Conservation (phyloP, 768 basidiomycete genomes). For the Chalciporus sphaerocephalus region DNA sequence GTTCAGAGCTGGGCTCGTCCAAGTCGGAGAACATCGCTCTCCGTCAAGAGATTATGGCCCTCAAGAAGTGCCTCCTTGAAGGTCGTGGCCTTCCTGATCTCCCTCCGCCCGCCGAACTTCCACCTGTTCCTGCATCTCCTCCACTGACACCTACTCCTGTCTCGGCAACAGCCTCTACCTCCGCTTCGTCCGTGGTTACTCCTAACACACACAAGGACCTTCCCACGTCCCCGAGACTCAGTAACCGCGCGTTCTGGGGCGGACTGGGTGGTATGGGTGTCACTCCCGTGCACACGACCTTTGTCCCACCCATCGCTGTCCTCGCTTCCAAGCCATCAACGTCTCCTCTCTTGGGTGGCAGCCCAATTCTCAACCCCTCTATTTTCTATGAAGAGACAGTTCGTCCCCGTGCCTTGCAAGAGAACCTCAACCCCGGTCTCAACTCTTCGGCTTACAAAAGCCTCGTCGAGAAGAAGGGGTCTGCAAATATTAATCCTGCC, state of each 20-base stretch:
- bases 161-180: constrained; percentile 10
- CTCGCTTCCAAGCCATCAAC: constrained; percentile 24
- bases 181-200: constrained; percentile 40
- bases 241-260: constrained; percentile 70
- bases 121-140: constrained; percentile 38
- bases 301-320: constrained; percentile 64
- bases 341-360: constrained; percentile 19
- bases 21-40: constrained; percentile 81
- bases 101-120: constrained; percentile 44
- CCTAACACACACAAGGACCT: constrained; percentile 79
- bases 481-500: constrained; percentile 27
- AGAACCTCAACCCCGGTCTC: constrained; percentile 27
- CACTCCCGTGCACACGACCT: constrained; percentile 80
- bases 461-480: constrained; percentile 30
- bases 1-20: constrained; percentile 73
- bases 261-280: constrained; percentile 65
- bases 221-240: constrained; percentile 55
- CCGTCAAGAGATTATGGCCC: constrained; percentile 66
- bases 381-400: constrained; percentile 30
- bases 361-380: constrained; percentile 28
- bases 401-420: constrained; percentile 20
- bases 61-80: constrained; percentile 72
- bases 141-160: constrained; percentile 28
- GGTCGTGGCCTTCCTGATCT: constrained; percentile 50
- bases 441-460: constrained; percentile 12